These are phyloP conservation scores for Pythium guiyangense DNA, from an alignment of 352 stramenopile genomes.

Conservation along the genomic window DNA sequence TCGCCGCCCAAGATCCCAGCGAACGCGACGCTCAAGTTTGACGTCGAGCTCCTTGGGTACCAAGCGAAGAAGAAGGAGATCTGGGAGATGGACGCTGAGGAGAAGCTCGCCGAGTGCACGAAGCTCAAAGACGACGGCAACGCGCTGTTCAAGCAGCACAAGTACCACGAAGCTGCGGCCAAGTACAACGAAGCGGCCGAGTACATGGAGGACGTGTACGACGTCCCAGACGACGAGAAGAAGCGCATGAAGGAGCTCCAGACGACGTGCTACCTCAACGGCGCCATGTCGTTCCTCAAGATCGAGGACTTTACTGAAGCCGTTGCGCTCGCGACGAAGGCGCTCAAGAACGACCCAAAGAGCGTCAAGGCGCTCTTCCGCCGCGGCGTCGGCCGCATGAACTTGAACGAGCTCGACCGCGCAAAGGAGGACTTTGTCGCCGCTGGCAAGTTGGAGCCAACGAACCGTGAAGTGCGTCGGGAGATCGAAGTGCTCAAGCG, in stretches of 20 bases:
- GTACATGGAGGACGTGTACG: constrained; percentile 87
- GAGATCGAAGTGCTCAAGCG: constrained; percentile 76
- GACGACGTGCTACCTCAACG: constrained; percentile 91
- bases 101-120: constrained; percentile 83
- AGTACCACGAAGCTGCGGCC: constrained; percentile 81
- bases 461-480: constrained; percentile 80
- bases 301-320: constrained; percentile 85
- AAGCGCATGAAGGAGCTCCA: constrained; percentile 83
- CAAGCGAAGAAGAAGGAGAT: constrained; percentile 93
- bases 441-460: constrained; percentile 67
- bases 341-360: constrained; percentile 73
- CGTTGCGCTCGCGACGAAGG: constrained; percentile 70
- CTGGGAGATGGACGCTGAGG: constrained; percentile 87
- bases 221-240: constrained; percentile 81
- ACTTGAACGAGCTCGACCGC: constrained; percentile 82
- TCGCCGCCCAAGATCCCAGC: constrained; percentile 93
- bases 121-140: constrained; percentile 90
- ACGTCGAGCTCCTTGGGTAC: constrained; percentile 95
- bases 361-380: constrained; percentile 87
- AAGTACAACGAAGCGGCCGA: constrained; percentile 77
- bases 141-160: constrained; percentile 89
- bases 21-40: constrained; percentile 94
- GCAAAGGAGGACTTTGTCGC: constrained; percentile 85
- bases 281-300: constrained; percentile 95
- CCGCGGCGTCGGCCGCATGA: constrained; percentile 75